Conservation (phyloP, 352 stramenopile species). For the Phytophthora podocarpi region DNA sequence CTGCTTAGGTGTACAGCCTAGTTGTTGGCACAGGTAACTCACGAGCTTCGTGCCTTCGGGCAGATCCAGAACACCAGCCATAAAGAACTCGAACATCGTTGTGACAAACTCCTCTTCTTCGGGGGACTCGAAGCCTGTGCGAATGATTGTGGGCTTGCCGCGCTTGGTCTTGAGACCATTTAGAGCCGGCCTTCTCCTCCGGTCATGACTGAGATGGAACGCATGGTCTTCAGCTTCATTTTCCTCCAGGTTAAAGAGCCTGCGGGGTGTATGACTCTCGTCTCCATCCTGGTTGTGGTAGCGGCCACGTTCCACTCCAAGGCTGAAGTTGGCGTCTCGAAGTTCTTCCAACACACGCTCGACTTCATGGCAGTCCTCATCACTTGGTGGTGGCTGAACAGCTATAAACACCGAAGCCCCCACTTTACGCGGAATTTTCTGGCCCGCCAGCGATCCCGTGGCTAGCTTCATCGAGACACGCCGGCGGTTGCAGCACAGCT, state of each 20-base stretch:
- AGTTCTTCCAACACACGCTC: slow-evolving; percentile 40
- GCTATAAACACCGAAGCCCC: slow-evolving; percentile 68
- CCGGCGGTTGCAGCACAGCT: slow-evolving; percentile 68
- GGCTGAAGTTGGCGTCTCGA: slow-evolving; percentile 43
- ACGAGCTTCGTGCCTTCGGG: slow-evolving; percentile 60
- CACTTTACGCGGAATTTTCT: slow-evolving; percentile 69
- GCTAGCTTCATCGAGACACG: slow-evolving; percentile 77
- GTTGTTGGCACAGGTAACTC: slow-evolving; percentile 60
- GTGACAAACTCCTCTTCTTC: slow-evolving; percentile 70
- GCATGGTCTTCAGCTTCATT: slow-evolving; percentile 12
- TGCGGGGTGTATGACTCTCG: slow-evolving; percentile 5
- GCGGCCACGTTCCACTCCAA: slow-evolving; percentile 7
- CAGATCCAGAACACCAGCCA: slow-evolving; percentile 56
- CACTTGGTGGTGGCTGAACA: slow-evolving; percentile 38
- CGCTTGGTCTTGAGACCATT: slow-evolving; percentile 34
- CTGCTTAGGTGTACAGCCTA: slow-evolving; percentile 57
- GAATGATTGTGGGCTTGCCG: slow-evolving; percentile 68
- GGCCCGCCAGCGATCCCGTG: slow-evolving; percentile 59
- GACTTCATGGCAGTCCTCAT: slow-evolving; percentile 40
- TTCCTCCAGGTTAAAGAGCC: slow-evolving; percentile 13
- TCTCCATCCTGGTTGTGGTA: slow-evolving; percentile 11
- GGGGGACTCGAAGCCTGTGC: slow-evolving; percentile 68
- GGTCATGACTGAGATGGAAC: neutral
- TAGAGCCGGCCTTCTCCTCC: slow-evolving; percentile 23
- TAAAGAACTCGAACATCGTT: slow-evolving; percentile 69